Conservation (phyloP, 2,329 filamentous ascomycete genomes). For the Hymenoscyphus albidus region DNA sequence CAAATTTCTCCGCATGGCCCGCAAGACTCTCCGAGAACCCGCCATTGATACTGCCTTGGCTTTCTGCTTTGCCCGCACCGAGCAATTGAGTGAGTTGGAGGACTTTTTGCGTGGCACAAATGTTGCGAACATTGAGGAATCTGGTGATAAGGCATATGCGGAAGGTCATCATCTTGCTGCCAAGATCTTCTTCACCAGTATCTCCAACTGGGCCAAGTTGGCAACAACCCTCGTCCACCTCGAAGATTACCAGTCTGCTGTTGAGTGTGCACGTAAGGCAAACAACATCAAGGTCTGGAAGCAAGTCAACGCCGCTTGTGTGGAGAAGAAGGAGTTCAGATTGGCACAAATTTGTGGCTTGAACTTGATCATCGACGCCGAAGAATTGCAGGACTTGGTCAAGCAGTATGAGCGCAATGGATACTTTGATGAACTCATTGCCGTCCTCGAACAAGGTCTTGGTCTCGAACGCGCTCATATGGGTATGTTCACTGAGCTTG, state of each 20-base stretch:
- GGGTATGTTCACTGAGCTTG: slow-evolving; percentile 94
- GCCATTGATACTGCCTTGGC: slow-evolving; percentile 90
- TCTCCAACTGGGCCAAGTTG: slow-evolving; percentile 99
- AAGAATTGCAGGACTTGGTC: slow-evolving; percentile 87
- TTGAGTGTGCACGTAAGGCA: slow-evolving; percentile 95
- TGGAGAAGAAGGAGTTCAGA: slow-evolving; percentile 97
- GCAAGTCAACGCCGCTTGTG: slow-evolving; percentile 94
- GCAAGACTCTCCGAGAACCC: slow-evolving; percentile 92
- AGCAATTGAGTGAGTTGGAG: slow-evolving; percentile 89
- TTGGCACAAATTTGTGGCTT: slow-evolving; percentile 98
- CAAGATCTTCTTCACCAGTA: slow-evolving; percentile 98
- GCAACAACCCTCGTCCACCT: slow-evolving; percentile 97
- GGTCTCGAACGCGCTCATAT: slow-evolving; percentile 79
- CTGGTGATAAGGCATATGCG: slow-evolving; percentile 94
- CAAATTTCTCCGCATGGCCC: slow-evolving; percentile 94
- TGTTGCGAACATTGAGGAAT: slow-evolving; percentile 92
- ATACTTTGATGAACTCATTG: slow-evolving; percentile 97
- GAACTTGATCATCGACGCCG: slow-evolving; percentile 95
- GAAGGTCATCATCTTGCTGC: slow-evolving; percentile 93
- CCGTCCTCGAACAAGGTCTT: slow-evolving; percentile 88
- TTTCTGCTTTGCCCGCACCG: slow-evolving; percentile 87
- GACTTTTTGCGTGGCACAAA: slow-evolving; percentile 93
- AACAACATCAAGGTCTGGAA: slow-evolving; percentile 99
- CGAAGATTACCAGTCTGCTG: slow-evolving; percentile 92
- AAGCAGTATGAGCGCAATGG: slow-evolving; percentile 96